Percentiles rank a stretch among this genome's conserved stretches.
Conservation (phyloP, 331 rosid species). For the Malus hybrid region DNA sequence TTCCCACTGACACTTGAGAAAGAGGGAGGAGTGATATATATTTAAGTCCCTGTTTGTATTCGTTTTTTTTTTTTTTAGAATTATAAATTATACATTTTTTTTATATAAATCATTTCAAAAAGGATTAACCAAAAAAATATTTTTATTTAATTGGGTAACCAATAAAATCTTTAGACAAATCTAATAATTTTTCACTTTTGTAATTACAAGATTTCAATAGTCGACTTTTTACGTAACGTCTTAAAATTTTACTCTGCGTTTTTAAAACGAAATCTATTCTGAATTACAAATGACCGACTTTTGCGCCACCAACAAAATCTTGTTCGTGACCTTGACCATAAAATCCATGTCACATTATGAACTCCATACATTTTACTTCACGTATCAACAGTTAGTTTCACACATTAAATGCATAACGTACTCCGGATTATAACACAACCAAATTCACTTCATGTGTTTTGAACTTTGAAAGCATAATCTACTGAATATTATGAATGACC, state of each 20-base stretch:
- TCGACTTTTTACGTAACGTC: too few relatives aligned
- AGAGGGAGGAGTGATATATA: background rate
- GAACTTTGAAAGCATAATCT: background rate
- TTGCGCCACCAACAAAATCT: background rate
- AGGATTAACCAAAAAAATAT: background rate
- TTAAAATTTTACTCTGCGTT: rapidly evolving
- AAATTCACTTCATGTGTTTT: background rate
- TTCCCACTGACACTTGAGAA: background rate
- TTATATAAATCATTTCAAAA: too few relatives aligned
- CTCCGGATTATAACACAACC: rapidly evolving
- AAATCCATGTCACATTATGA: background rate
- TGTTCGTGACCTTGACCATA: background rate
- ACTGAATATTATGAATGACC: background rate
- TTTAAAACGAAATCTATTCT: too few relatives aligned
- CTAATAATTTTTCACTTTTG: too few relatives aligned
- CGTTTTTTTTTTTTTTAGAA: too few relatives aligned
- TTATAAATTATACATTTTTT: too few relatives aligned
- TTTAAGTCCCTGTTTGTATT: too few relatives aligned
- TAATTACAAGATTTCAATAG: too few relatives aligned
- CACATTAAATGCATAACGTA: background rate
- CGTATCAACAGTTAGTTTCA: background rate
- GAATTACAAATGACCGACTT: background rate
- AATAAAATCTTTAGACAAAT: too few relatives aligned
- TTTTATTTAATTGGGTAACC: too few relatives aligned
- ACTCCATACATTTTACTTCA: background rate